phyloP scores from a whole-genome alignment of 257 asterid genomes.

The Salvia miltiorrhiza region DNA sequence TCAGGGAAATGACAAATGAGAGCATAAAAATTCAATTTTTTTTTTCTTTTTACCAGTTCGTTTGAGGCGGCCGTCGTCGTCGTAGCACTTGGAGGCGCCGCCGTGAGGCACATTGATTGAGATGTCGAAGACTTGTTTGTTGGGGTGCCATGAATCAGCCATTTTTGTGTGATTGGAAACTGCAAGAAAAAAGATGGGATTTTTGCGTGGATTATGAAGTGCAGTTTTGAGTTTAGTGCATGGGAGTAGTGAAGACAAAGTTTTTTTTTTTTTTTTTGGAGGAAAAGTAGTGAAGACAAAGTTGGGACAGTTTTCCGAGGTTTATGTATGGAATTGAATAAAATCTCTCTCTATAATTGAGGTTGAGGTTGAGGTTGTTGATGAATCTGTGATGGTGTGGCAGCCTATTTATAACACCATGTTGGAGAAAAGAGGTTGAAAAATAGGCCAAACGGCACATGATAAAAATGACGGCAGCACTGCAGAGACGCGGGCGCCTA shows the following conservation, averaged over 20 bases:
- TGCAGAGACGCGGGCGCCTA: too few relatives aligned
- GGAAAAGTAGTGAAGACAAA: too few relatives aligned
- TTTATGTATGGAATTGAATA: too few relatives aligned
- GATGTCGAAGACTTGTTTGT: slow-evolving; percentile 22
- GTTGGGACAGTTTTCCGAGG: too few relatives aligned
- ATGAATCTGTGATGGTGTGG: neutral
- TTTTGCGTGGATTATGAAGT: neutral
- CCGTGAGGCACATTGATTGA: slow-evolving; percentile 26
- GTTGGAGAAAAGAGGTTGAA: neutral
- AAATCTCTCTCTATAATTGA: neutral
- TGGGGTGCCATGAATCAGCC: slow-evolving; percentile 19
- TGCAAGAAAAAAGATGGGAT: neutral
- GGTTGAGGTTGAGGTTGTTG: neutral
- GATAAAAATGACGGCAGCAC: neutral
- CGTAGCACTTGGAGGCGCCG: slow-evolving; percentile 24
- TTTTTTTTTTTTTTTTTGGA: neutral
- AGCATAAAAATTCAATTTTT: too few relatives aligned
- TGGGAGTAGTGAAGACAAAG: neutral
- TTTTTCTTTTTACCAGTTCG: slow-evolving; percentile 30
- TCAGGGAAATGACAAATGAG: too few relatives aligned
- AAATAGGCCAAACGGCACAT: neutral
- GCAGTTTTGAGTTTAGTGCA: neutral
- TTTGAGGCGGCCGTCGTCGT: slow-evolving; percentile 39
- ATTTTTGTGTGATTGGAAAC: slow-evolving; percentile 2
- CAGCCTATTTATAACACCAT: slow-evolving; percentile 21